Conservation (phyloP, 2,329 filamentous ascomycete species). For the Aulographum hederae region DNA sequence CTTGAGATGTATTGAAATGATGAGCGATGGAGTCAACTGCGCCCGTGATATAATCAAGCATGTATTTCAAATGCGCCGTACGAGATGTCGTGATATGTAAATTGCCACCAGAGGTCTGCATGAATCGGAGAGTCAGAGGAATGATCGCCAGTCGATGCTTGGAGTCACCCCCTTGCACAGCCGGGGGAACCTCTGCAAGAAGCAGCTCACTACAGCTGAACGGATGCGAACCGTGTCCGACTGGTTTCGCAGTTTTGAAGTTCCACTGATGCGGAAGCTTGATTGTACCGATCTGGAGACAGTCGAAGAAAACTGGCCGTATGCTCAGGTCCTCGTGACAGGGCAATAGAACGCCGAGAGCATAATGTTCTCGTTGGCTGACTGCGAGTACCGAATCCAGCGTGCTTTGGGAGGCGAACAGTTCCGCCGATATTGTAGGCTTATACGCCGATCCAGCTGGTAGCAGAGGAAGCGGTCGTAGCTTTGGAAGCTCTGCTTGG, state of each 20-base stretch:
- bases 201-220: conserved; percentile 60
- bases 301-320: conserved; percentile 71
- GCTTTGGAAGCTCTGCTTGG: conserved; percentile 17
- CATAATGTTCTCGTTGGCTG: conserved; percentile 39
- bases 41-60: conserved; percentile 71
- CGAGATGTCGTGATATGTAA: conserved; percentile 73
- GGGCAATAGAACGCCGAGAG: conserved; percentile 63
- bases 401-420: conserved; percentile 19
- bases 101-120: conserved; percentile 60
- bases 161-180: conserved; percentile 19
- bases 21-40: conserved; percentile 59
- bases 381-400: conserved; percentile 20
- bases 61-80: conserved; percentile 69
- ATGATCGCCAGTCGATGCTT: conserved; percentile 25
- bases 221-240: conserved; percentile 52
- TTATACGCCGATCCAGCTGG: conserved; percentile 1
- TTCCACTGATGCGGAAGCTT: conserved; percentile 21
- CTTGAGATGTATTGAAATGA: conserved; percentile 69
- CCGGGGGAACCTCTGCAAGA: conserved; percentile 32
- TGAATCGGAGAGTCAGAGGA: conserved; percentile 68
- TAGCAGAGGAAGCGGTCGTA: conserved; percentile 16
- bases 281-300: conserved; percentile 59
- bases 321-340: conserved; percentile 54
- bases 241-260: conserved; percentile 17
- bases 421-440: conserved; percentile 13